A percentile compares a stretch with the other conserved stretches of the same genome.
Evolutionary conservation across 2,329 filamentous ascomycete species (phyloP).

Genomic region (Penicillium occitanis): DNA sequence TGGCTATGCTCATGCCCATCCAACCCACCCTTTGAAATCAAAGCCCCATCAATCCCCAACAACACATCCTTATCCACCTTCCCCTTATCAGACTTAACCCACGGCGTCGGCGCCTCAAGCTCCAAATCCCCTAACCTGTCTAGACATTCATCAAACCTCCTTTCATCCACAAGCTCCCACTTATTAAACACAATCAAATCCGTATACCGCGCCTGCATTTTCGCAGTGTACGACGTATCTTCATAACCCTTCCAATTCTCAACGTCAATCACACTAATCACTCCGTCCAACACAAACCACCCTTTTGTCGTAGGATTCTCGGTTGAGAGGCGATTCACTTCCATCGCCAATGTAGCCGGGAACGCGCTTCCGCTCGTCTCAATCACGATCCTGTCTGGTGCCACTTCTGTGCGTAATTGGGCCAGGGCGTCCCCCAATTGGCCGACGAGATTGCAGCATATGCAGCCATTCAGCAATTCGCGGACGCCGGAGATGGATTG

Average conservation of each 20-base stretch:
- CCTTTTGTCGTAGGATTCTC: constrained; percentile 48
- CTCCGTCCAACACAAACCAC: constrained; percentile 75
- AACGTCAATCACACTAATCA: constrained; percentile 86
- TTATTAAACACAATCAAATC: constrained; percentile 92
- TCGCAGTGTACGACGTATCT: constrained; percentile 84
- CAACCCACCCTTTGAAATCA: constrained; percentile 46
- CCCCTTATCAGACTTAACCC: constrained; percentile 81
- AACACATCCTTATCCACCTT: constrained; percentile 75
- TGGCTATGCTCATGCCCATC: constrained; percentile 19
- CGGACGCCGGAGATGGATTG: constrained; percentile 83
- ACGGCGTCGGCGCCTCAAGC: constrained; percentile 64
- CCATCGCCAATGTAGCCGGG: constrained; percentile 85
- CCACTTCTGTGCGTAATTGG: constrained; percentile 62
- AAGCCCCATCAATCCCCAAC: constrained; percentile 81
- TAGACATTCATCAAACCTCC: constrained; percentile 71
- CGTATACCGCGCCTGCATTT: constrained; percentile 83
- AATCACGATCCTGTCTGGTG: constrained; percentile 83
- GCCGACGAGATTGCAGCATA: constrained; percentile 97
- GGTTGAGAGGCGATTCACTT: constrained; percentile 76
- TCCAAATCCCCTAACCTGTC: constrained; percentile 80
- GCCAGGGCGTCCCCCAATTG: constrained; percentile 78
- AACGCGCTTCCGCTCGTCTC: constrained; percentile 89
- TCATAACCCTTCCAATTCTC: constrained; percentile 95
- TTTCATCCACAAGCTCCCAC: constrained; percentile 76
- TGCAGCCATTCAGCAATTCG: constrained; percentile 94